A percentile compares a stretch with the other conserved stretches of the same genome.
phyloP scores from a whole-genome alignment of 2,329 filamentous ascomycete species.

The Teratosphaeria zuluensis region DNA sequence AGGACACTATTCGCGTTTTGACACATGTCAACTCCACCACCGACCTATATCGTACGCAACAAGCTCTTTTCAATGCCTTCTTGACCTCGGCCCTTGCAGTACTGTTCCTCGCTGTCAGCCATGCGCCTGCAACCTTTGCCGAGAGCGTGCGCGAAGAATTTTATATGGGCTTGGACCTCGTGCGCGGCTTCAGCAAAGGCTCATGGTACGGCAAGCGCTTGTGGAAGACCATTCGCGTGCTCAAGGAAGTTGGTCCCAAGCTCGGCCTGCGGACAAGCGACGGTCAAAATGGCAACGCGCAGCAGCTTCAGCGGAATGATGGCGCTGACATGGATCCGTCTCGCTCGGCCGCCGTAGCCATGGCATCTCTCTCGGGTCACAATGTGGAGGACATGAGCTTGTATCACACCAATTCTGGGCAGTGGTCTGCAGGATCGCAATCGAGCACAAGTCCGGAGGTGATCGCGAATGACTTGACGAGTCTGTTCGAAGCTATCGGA shows the following conservation, averaged over 20 bases:
- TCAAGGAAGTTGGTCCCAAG: slow-evolving; percentile 62
- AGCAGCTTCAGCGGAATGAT: neutral
- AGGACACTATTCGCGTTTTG: slow-evolving; percentile 65
- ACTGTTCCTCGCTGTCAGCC: slow-evolving; percentile 65
- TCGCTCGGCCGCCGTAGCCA: slow-evolving; percentile 53
- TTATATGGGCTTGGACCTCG: slow-evolving; percentile 65
- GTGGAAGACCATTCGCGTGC: slow-evolving; percentile 61
- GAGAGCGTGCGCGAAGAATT: slow-evolving; percentile 63
- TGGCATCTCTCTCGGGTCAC: slow-evolving; percentile 56
- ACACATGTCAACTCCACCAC: slow-evolving; percentile 62
- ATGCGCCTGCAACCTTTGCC: slow-evolving; percentile 64
- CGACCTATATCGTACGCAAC: slow-evolving; percentile 60
- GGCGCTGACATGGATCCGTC: slow-evolving; percentile 44
- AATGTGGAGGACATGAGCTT: slow-evolving; percentile 48
- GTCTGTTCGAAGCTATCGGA: slow-evolving; percentile 54
- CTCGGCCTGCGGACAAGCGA: slow-evolving; percentile 46
- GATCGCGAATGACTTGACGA: slow-evolving; percentile 54
- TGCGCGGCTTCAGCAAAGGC: slow-evolving; percentile 61
- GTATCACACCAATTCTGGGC: slow-evolving; percentile 25
- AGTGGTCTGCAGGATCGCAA: slow-evolving; percentile 12
- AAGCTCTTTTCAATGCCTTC: slow-evolving; percentile 75
- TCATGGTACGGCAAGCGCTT: slow-evolving; percentile 63
- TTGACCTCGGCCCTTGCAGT: slow-evolving; percentile 65
- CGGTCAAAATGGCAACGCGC: neutral
- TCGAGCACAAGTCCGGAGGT: slow-evolving; percentile 49